Evolutionary conservation across 1,284 basidiomycete species (phyloP), one percentile per base, ranked within the genome.

Genomic region (Apiotrichum akiyoshidainum): DNA sequence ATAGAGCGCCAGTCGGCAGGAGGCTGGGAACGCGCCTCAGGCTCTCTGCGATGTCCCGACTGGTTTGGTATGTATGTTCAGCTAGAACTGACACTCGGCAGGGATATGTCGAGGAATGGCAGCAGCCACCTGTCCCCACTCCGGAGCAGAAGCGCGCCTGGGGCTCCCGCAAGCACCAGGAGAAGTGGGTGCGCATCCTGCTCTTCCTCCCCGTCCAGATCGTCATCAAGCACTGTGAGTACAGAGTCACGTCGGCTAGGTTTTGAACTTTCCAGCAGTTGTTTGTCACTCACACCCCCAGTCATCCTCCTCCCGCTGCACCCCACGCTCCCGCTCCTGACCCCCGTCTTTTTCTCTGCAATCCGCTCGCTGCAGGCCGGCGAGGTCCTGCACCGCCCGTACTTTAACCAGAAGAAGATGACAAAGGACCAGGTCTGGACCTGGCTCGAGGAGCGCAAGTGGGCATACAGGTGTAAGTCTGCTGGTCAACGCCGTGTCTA

Each of bases 41-140:
- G n/a, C n/a, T n/a, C n/a, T 14, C 21, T 26, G n/a, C 21, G 5
- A 26, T 12, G 16, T 22, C 17, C 34, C n/a, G 4, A 17, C 26
- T 44, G 33, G 4, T 37, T 10, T 33, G 31, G 37, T 16, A 11
- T 37, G n/a, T n/a, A n/a, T 37, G 5, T 37, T 37, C 10, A n/a
- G 8, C 8, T 12, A 8, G 35, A 2, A 26, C 26, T 41, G 54
- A 48, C 5, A 54, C 50, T 13, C 52, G 13, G 2, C 61, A 83
- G 61, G 85, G 87, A 0, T 94, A 94, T 65, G 85, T 91, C 3
- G 90, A 94, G 69, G 91, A 93, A 77, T 92, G 87, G 88, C 83
- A 86, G 19, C 68, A 80, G 7, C 90, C 90, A 0, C 90, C 90
- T 33, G 46, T 46, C 5, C 50, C 62, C 6, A 55, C 73, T 79